A percentile compares a stretch with the other conserved stretches of the same genome.
These are phyloP conservation scores for Sporothrix brunneoviolacea DNA, from an alignment of 2,329 filamentous ascomycete species.

Conservation along the genomic window DNA sequence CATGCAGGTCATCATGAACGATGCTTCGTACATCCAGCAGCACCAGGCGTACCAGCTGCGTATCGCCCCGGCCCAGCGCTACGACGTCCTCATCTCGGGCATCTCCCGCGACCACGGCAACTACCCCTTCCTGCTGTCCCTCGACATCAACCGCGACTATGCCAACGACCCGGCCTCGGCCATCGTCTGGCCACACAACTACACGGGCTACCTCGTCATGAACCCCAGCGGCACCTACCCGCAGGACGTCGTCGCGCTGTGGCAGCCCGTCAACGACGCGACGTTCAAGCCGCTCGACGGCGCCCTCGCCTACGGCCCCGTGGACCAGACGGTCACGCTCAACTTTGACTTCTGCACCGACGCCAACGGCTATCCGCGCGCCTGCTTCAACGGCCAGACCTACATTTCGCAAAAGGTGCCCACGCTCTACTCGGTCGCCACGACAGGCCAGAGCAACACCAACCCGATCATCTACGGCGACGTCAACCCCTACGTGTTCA, in stretches of 20 bases:
- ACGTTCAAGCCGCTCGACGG: slow-evolving; percentile 49
- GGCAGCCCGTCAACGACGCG: slow-evolving; percentile 56
- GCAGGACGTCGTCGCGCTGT: slow-evolving; percentile 28
- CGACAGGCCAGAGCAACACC: slow-evolving; percentile 40
- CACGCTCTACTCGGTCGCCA: slow-evolving; percentile 63
- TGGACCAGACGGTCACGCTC: slow-evolving; percentile 50
- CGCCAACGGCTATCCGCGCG: slow-evolving; percentile 54
- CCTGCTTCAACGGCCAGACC: slow-evolving; percentile 57
- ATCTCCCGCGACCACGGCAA: slow-evolving; percentile 31
- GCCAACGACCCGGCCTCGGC: slow-evolving; percentile 23
- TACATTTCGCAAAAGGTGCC: slow-evolving; percentile 65
- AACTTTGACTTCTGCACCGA: slow-evolving; percentile 54
- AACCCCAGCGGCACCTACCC: slow-evolving; percentile 25
- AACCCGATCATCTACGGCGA: slow-evolving; percentile 37
- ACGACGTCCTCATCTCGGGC: slow-evolving; percentile 35
- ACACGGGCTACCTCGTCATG: slow-evolving; percentile 38
- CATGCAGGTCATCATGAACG: slow-evolving; percentile 40
- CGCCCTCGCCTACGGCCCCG: slow-evolving; percentile 24
- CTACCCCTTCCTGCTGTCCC: slow-evolving; percentile 36
- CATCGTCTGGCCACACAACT: slow-evolving; percentile 31
- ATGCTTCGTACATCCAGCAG: slow-evolving; percentile 34
- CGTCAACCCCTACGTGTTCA: slow-evolving; percentile 35
- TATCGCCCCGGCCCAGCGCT: slow-evolving; percentile 38
- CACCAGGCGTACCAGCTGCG: slow-evolving; percentile 32
- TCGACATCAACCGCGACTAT: slow-evolving; percentile 39